Base-by-base conservation (phyloP, 1,284 basidiomycete genomes). In the Rhodotorula sp. region DNA sequence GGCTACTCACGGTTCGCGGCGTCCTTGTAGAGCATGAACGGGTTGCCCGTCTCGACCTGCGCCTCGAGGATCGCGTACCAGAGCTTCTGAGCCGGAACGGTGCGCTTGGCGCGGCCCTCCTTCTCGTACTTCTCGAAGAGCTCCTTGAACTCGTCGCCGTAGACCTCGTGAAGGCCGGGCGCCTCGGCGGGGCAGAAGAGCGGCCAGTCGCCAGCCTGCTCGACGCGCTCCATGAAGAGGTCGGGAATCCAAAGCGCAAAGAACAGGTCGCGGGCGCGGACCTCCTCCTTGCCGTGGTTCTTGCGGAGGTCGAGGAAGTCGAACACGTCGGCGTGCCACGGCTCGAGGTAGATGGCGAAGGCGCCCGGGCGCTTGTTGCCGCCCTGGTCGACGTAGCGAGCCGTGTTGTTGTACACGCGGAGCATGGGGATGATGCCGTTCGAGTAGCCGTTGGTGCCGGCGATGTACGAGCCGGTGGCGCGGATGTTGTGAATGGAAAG, bases 341-440 rank as follows among this genome's bases (percentile, higher is more conserved):
- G 78, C 72, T 78, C 76, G 72, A 78, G 69, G 75, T 77, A 77
- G 64, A 79, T 77, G 64, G 97, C 93, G 79, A 99, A 98, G 4
- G 97, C 97, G 75, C 97, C 97, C 4, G 97, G 97, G 57, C 97
- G 91, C 86, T 99, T 99, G 88, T 99, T 99, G 62, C 97, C 97
- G 74, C 97, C 96, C 82, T 99, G 97, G 83, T 99, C 97, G 74
- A 99, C 97, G 81, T 99, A 99, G 65, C 97, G 92, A 46, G 97
- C 97, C 10, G 97, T 99, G 19, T 97, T 95, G 81, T 99, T 97
- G 82, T 91, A 99, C 0, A 93, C 96, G 71, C 97, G 92, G 62
- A 99, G 90, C 97, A 99, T 99, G 49, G 97, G 97, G 1, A 99
- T 93, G 79, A 99, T 98, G 75, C 97, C 97, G 80, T 99, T 99